These are phyloP conservation scores for Pugionium dolabratum DNA, from an alignment of 345 rosid genomes.

Conservation along the genomic window DNA sequence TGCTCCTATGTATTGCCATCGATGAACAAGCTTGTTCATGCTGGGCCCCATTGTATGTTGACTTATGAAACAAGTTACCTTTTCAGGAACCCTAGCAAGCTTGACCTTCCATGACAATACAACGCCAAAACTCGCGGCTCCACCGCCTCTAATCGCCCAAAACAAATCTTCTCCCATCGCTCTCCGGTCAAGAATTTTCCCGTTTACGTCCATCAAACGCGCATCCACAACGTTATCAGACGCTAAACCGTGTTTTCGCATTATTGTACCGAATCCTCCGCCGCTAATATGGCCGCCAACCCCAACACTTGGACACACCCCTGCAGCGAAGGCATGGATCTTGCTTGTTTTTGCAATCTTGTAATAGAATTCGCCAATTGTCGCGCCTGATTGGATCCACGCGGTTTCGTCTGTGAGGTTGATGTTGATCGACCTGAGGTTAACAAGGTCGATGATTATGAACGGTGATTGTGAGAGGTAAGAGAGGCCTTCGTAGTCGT, in stretches of 20 bases:
- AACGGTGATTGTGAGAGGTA: constrained; percentile 51
- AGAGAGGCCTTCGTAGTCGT: constrained; percentile 73
- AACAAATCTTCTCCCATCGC: constrained; percentile 48
- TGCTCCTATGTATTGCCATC: constrained; percentile 38
- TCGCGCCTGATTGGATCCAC: constrained; percentile 68
- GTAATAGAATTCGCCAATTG: constrained; percentile 58
- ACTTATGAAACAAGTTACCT: constrained; percentile 44
- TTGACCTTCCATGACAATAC: constrained; percentile 45
- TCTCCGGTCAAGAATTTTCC: constrained; percentile 44
- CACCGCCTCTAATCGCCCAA: constrained; percentile 51
- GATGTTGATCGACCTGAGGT: constrained; percentile 45
- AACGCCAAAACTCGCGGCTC: constrained; percentile 48
- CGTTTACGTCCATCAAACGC: constrained; percentile 50
- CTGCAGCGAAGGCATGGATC: constrained; percentile 56
- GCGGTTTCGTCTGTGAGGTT: constrained; percentile 46
- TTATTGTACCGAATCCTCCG: constrained; percentile 60
- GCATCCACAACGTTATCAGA: constrained; percentile 63
- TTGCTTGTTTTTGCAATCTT: constrained; percentile 48
- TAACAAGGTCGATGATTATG: constrained; percentile 51
- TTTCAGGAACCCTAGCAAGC: constrained; percentile 43
- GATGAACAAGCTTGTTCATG: constrained; percentile 33
- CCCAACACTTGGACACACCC: constrained; percentile 61
- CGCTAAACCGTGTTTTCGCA: constrained; percentile 61
- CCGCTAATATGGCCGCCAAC: constrained; percentile 65
- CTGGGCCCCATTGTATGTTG: constrained; percentile 29